Evolutionary conservation across 495 filamentous ascomycete genomes (phyloP), one percentile per base, ranked within the genome.

Genomic region (Daldinia grandis): DNA sequence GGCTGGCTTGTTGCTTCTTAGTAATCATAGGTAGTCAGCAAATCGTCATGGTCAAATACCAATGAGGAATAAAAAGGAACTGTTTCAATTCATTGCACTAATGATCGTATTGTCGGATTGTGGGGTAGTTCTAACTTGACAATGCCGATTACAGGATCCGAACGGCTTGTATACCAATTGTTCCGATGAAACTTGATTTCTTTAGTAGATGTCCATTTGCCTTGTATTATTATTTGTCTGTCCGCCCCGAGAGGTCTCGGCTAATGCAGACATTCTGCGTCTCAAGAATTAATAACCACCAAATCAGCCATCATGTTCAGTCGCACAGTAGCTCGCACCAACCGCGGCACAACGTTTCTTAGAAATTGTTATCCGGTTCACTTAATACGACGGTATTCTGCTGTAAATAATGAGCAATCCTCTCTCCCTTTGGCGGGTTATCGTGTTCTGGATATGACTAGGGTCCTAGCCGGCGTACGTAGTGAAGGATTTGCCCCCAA

Each of bases 401-500:
- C 66, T 9, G 64, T 64, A 42, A 69, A 44, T 19, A 30, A 74
- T 8, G 69, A 70, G 14, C 65, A 66, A 49, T 68, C 71, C 6
- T 73, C 81, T 28, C 79, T 85, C 1, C 94, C 95, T 15, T 83
- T 98, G 71, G 87, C 91, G 24, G 95, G 95, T 7, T 90, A 95
- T 71, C 87, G 91, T 35, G 93, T 99, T 14, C 84, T 99, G 35
- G 95, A 99, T 78, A 94, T 99, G 93, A 98, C 95, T 0, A 87
- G 95, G 82, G 96, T 99, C 14, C 84, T 99, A 56, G 95, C 95
- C 54, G 95, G 95, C 42, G 96, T 98, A 83, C 78, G 93, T 87
- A 15, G 56, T 7, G 37, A 15, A 47, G 27, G 30, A 53, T 44
- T 42, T 14, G 40, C 27, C 28, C 47, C 17, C 30, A 33, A 17